Base-by-base conservation (phyloP, 768 basidiomycete genomes). In the Rhizopogon salebrosus region DNA sequence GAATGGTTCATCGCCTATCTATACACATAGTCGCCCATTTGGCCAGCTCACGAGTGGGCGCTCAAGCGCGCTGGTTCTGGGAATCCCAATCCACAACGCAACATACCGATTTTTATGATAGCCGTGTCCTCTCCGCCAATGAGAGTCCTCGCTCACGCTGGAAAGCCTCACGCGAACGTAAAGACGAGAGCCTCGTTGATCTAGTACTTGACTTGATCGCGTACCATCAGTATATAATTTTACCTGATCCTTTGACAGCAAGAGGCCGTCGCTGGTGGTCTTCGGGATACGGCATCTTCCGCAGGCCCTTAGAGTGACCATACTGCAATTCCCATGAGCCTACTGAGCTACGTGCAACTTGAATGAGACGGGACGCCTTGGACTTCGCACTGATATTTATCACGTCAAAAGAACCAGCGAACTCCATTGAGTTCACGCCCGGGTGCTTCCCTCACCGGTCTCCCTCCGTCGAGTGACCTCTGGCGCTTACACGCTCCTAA, bases 211-310 rank as follows among this genome's bases (percentile, higher is more conserved):
- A 46, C 36, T 40, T 48, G 20, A 54, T 54, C 54, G 35, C 41
- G 24, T 34, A 53, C 24, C 41, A 38, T 54, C 53, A 51, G 16
- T 18, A 36, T 18, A 36, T 24, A 42, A 43, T 13, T 45, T 37
- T 51, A 41, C 23, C 18, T 26, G 40, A 43, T 27, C 45, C 54
- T 53, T 24, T 55, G 54, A 55, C 54, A 52, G 41, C 52, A 38
- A 55, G 54, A 55, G 42, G 22, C 54, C 54, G 54, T 55, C 40
- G 22, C 35, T 40, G n/a, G 27, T 51, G 14, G 53, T 39, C 18
- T 7, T 35, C 51, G 48, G 13, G 11, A 22, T n/a, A 29, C 38
- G 36, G 34, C 46, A 49, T 49, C 52, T 53, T 18, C 22, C 48
- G 42, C 23, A 34, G 23, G 13, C 20, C 40, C 40, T 26, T 51